Percentiles rank a stretch among this genome's conserved stretches.
phyloP scores from a whole-genome alignment of 2,329 filamentous ascomycete genomes.

The Colletotrichum sp. region DNA sequence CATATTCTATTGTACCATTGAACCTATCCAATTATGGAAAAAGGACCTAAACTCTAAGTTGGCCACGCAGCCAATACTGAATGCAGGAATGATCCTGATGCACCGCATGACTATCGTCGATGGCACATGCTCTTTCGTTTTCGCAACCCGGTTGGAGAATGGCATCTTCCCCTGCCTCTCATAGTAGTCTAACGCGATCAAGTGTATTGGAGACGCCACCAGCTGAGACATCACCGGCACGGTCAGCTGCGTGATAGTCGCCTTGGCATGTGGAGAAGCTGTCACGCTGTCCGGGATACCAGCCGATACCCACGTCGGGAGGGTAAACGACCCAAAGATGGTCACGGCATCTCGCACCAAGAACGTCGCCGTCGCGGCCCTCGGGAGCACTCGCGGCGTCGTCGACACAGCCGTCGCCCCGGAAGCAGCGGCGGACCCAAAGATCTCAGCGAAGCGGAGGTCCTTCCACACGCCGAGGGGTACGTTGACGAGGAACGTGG shows the following conservation, averaged over 20 bases:
- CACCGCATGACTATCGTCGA: constrained; percentile 32
- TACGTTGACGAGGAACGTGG: constrained; percentile 34
- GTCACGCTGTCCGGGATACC: constrained; percentile 30
- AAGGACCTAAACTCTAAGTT: constrained; percentile 25
- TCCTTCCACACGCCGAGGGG: constrained; percentile 37
- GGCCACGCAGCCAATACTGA: constrained; percentile 32
- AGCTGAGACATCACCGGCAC: constrained; percentile 35
- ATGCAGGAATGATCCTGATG: constrained; percentile 33
- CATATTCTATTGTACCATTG: not conserved
- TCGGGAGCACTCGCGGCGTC: constrained; percentile 20
- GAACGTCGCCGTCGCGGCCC: constrained; percentile 29
- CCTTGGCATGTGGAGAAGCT: constrained; percentile 28
- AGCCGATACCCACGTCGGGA: constrained; percentile 29
- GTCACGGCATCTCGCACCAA: constrained; percentile 34
- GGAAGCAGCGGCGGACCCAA: constrained; percentile 22
- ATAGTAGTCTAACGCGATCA: constrained; percentile 25
- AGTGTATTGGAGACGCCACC: constrained; percentile 33
- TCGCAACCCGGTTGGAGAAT: constrained; percentile 22
- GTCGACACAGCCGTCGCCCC: not conserved
- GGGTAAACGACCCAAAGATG: constrained; percentile 35
- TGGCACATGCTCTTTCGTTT: constrained; percentile 26
- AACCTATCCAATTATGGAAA: not conserved
- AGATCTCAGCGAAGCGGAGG: constrained; percentile 33
- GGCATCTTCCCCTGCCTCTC: constrained; percentile 26
- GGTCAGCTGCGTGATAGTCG: constrained; percentile 30